Evolutionary conservation across 352 stramenopile genomes (phyloP), one percentile per base, ranked within the genome.

Genomic region (Globisporangium nunn): DNA sequence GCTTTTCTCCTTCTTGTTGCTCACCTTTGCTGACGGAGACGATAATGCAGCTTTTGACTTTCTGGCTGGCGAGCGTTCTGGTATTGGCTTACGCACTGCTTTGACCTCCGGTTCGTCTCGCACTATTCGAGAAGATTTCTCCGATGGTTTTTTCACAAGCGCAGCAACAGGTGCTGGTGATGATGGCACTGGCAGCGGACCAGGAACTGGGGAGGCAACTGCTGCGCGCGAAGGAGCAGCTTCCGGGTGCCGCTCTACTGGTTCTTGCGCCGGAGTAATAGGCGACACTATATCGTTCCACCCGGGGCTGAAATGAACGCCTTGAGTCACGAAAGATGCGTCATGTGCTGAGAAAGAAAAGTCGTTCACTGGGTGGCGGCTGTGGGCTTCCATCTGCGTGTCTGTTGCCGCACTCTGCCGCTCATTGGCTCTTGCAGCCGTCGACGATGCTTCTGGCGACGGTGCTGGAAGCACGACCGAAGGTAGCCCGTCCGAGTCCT

Each of bases 331-430:
- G 43, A 64, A 64, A 29, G 46, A 64, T 7, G 46, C 45, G n/a
- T 64, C 58, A 18, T 52, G 47, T 10, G 56, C 53, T 10, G 58
- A 64, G 41, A 59, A 48, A 11, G 52, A 56, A 11, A 64, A 64
- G 46, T 51, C 52, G 11, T 35, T 39, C 15, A 31, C 49, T 48
- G 37, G 5, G 3, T 17, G 31, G 33, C 23, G 33, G 17, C 30
- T 43, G n/a, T 52, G 56, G 6, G 31, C 40, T 23, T 63, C 51
- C 12, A 29, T 45, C 35, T 63, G 58, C 18, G 45, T 52, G 7
- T 50, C 35, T 15, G 10, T 47, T 28, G 5, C 40, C 33, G 1
- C 2, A 7, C 17, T 37, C 23, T 46, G 43, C 44, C 6, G 30
- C 0, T n/a, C 28, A 43, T 29, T 11, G 28, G 39, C 23, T 46